Evolutionary conservation across 2,329 filamentous ascomycete species (phyloP).

Genomic region (Arthrobotrys musiformis): DNA sequence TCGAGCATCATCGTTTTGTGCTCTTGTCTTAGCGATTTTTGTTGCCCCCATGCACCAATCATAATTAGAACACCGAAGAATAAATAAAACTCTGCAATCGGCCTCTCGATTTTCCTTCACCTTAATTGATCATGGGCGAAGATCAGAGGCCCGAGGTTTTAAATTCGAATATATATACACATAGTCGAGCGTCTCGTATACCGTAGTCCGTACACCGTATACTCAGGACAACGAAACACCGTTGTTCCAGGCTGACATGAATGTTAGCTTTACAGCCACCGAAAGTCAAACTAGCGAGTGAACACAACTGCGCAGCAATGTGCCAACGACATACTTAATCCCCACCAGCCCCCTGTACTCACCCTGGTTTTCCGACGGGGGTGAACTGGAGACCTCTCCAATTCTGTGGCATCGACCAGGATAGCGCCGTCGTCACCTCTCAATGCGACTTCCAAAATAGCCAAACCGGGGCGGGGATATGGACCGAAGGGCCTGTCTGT

Average conservation of each 20-base stretch:
- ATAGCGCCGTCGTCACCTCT: conserved; percentile 1
- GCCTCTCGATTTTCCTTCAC: too few species aligned
- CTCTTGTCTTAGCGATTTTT: not conserved
- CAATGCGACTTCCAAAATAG: conserved; percentile 9
- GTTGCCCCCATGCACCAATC: not conserved
- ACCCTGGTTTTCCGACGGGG: conserved; percentile 8
- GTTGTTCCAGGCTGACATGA: not conserved
- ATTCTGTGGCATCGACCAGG: not conserved
- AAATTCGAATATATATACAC: not conserved
- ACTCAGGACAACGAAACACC: not conserved
- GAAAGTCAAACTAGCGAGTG: not conserved
- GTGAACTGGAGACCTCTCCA: not conserved
- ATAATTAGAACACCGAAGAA: not conserved
- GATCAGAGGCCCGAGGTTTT: not conserved
- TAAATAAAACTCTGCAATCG: not conserved
- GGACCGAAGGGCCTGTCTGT: not conserved
- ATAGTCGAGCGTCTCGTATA: not conserved
- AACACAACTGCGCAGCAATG: not conserved
- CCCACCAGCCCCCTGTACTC: not conserved
- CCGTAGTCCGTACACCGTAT: not conserved
- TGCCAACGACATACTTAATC: not conserved
- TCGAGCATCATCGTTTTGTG: not conserved
- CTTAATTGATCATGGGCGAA: not conserved
- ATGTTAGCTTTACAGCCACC: too few species aligned
- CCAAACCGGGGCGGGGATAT: too few species aligned